Percentiles rank a stretch among this genome's conserved stretches.
Conservation (phyloP, 73 alveolate genomes). For the Tetrahymena malaccensis region DNA sequence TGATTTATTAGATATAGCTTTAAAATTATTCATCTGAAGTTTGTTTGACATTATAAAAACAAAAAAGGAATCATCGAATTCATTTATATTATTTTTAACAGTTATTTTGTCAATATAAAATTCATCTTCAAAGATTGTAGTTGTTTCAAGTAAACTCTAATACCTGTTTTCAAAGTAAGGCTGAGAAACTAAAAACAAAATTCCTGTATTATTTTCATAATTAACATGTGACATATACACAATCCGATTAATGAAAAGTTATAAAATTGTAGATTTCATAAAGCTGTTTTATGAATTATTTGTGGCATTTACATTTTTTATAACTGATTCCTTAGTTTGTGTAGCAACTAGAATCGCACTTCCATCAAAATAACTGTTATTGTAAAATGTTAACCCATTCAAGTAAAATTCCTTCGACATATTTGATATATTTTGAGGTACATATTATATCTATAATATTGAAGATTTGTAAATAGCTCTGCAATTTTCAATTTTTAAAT, state of each 20-base stretch:
- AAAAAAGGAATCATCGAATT: neutral
- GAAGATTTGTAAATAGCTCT: neutral
- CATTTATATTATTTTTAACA: neutral
- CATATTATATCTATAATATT: neutral
- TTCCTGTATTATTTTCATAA: neutral
- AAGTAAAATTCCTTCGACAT: neutral
- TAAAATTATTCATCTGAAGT: neutral
- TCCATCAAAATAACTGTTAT: neutral
- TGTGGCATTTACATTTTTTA: neutral
- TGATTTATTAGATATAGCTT: neutral
- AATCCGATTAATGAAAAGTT: neutral
- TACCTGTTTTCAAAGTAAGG: neutral
- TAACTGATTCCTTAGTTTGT: neutral
- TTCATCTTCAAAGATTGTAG: neutral
- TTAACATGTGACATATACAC: neutral
- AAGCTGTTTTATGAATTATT: neutral
- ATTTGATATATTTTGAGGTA: neutral
- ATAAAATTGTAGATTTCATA: neutral
- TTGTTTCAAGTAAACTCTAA: neutral
- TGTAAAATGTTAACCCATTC: neutral
- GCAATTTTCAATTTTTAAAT: neutral
- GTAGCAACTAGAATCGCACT: neutral
- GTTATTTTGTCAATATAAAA: neutral
- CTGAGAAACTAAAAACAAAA: neutral
- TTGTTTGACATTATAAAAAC: neutral